phyloP scores from a whole-genome alignment of 331 rosid species.

The Quercus phellos region DNA sequence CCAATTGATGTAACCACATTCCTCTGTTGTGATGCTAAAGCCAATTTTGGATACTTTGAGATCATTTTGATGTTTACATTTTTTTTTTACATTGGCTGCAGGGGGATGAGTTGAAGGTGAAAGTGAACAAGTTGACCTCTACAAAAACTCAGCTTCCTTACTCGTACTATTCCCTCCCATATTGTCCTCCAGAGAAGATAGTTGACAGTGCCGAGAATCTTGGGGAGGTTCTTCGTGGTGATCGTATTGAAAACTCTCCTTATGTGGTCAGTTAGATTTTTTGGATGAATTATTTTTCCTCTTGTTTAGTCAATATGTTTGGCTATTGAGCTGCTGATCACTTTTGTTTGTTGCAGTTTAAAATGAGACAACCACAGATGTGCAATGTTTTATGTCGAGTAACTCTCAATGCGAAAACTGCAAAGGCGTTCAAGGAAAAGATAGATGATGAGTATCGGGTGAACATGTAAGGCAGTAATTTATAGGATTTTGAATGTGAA shows the following conservation, averaged over 20 bases:
- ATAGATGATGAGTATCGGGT: constrained; percentile 89
- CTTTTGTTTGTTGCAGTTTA: constrained; percentile 52
- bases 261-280: constrained; percentile 51
- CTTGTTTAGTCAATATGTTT: constrained; percentile 9
- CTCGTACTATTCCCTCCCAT: constrained; percentile 76
- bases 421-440: constrained; percentile 75
- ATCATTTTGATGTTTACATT: background rate
- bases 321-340: constrained; percentile 12
- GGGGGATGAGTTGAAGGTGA: constrained; percentile 75
- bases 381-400: constrained; percentile 68
- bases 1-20: background rate
- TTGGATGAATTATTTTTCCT: background rate
- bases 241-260: constrained; percentile 90
- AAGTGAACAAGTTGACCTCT: constrained; percentile 86
- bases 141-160: constrained; percentile 93
- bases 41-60: background rate
- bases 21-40: background rate
- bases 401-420: constrained; percentile 54
- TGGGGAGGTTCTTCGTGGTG: constrained; percentile 95
- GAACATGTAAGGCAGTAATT: constrained; percentile 60
- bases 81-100: constrained; percentile 36
- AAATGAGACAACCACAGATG: constrained; percentile 90
- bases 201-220: constrained; percentile 96
- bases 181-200: constrained; percentile 62
- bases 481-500: background rate